Evolutionary conservation across 495 filamentous ascomycete genomes (phyloP).

Genomic region (Zalerion maritima): DNA sequence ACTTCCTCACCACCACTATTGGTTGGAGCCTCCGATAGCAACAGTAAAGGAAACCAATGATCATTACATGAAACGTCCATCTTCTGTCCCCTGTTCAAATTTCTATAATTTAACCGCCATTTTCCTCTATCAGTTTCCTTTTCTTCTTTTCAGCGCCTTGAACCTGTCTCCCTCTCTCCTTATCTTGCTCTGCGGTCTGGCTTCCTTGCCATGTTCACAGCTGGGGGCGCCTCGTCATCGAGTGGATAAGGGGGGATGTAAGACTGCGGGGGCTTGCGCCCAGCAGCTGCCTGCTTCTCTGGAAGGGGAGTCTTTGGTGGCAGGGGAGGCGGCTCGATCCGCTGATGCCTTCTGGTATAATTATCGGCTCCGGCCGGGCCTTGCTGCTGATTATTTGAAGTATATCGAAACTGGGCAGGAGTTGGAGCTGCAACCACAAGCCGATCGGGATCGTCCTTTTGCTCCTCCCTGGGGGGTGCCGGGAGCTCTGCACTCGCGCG

Average conservation of each 20-base stretch:
- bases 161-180: conserved; percentile 6
- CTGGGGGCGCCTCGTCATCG: conserved; percentile 66
- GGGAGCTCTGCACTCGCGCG: conserved; percentile 11
- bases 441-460: conserved; percentile 24
- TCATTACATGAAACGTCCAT: conserved; percentile 1
- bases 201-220: conserved; percentile 73
- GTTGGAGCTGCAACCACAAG: conserved; percentile 36
- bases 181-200: conserved; percentile 54
- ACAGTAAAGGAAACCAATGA: too few species aligned
- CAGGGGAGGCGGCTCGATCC: conserved; percentile 54
- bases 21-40: not conserved
- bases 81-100: conserved; percentile 1
- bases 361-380: conserved; percentile 44
- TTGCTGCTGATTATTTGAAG: conserved; percentile 47
- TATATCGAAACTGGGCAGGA: conserved; percentile 33
- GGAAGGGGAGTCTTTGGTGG: conserved; percentile 76
- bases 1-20: too few species aligned
- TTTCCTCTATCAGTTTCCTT: not conserved
- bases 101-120: not conserved
- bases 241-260: conserved; percentile 58
- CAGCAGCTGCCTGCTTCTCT: conserved; percentile 16
- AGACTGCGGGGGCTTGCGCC: conserved; percentile 16
- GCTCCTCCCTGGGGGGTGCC: conserved; percentile 14
- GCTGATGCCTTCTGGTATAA: conserved; percentile 32
- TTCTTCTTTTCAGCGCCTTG: not conserved